These are phyloP conservation scores for Globisporangium barbulae DNA, from an alignment of 352 stramenopile genomes.

Conservation along the genomic window DNA sequence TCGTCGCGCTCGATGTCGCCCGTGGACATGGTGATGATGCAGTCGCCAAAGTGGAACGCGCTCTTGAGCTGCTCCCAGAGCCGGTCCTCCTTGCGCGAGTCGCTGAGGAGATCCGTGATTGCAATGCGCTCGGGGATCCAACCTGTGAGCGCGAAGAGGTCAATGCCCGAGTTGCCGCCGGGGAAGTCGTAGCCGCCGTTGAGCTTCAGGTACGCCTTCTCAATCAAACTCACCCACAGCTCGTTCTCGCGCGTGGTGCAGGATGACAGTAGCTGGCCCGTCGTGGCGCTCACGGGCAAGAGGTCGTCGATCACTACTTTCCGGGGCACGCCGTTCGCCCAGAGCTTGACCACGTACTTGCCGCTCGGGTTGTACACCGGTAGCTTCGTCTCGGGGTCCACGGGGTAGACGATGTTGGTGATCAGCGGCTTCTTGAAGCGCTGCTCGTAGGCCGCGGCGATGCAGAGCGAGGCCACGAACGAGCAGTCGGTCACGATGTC, in stretches of 20 bases:
- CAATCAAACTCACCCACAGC: slow-evolving; percentile 94
- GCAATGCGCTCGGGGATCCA: slow-evolving; percentile 97
- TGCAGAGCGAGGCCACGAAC: slow-evolving; percentile 92
- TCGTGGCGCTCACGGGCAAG: slow-evolving; percentile 83
- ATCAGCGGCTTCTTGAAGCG: slow-evolving; percentile 90
- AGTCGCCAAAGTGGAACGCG: slow-evolving; percentile 95
- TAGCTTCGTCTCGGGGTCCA: slow-evolving; percentile 66
- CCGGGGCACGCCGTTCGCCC: slow-evolving; percentile 91
- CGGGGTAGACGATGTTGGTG: slow-evolving; percentile 95
- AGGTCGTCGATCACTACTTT: slow-evolving; percentile 96
- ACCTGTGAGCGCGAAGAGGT: slow-evolving; percentile 97
- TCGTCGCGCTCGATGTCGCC: slow-evolving; percentile 72
- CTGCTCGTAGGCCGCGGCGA: slow-evolving; percentile 89
- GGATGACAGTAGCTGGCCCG: slow-evolving; percentile 75
- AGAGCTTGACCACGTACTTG: slow-evolving; percentile 97
- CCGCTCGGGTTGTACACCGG: slow-evolving; percentile 89
- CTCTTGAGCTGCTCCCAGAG: slow-evolving; percentile 91
- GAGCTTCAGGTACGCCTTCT: slow-evolving; percentile 99
- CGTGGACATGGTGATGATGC: slow-evolving; percentile 96
- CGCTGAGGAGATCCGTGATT: slow-evolving; percentile 34
- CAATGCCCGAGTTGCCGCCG: slow-evolving; percentile 95
- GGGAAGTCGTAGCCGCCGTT: slow-evolving; percentile 97
- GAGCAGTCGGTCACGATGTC: slow-evolving; percentile 93
- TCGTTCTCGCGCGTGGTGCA: slow-evolving; percentile 81
- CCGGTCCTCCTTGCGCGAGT: slow-evolving; percentile 31